phyloP scores from a whole-genome alignment of 2,329 filamentous ascomycete genomes.

The Alternaria brassicae region DNA sequence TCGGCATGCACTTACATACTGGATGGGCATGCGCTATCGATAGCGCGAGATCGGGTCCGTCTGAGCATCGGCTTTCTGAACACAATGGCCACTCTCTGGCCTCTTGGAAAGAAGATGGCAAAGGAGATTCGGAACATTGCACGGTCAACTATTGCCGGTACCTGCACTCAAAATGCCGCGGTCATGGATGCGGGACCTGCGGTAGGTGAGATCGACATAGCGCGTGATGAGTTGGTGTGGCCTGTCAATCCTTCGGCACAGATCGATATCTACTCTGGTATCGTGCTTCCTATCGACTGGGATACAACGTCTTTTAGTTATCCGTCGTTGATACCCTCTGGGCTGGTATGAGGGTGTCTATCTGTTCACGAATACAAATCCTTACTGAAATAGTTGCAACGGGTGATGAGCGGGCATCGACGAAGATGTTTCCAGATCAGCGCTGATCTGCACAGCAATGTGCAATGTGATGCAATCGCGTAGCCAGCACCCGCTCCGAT shows the following conservation, averaged over 20 bases:
- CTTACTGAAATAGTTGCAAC: not conserved
- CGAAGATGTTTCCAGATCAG: not conserved
- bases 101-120: conserved; percentile 71
- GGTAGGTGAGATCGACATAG: conserved; percentile 33
- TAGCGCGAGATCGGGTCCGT: conserved; percentile 74
- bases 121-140: conserved; percentile 77
- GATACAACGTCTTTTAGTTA: conserved; percentile 20
- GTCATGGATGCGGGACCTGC: conserved; percentile 18
- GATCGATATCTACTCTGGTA: conserved; percentile 44
- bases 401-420: not conserved
- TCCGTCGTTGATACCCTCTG: conserved; percentile 20
- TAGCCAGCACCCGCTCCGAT: not conserved
- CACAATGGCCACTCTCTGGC: conserved; percentile 72
- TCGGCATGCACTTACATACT: conserved; percentile 67
- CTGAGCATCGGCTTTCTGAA: conserved; percentile 79
- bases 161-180: conserved; percentile 16
- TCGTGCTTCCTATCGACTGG: conserved; percentile 36
- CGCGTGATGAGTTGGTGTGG: conserved; percentile 40
- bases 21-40: conserved; percentile 65
- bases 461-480: conserved; percentile 1
- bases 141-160: conserved; percentile 64
- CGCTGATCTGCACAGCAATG: conserved; percentile 1
- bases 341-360: conserved; percentile 5
- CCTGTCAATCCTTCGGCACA: conserved; percentile 37
- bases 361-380: not conserved